Conservation (phyloP, 176 grass and related monocot species). For the Tillandsia fasciculata region DNA sequence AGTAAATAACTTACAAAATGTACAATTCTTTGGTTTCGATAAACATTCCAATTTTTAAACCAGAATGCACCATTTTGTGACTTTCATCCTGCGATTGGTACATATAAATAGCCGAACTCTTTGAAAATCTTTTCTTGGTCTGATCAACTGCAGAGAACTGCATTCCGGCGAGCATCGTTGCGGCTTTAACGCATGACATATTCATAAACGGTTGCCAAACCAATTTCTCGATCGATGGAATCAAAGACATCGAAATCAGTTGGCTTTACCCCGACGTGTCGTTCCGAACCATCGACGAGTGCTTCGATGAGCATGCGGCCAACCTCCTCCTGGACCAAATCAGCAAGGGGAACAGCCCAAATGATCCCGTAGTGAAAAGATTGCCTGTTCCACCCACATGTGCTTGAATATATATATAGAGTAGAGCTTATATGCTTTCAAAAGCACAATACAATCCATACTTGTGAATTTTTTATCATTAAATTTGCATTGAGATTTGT, state of each 20-base stretch:
- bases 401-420: slow-evolving; percentile 3
- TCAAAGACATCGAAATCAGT: slow-evolving; percentile 37
- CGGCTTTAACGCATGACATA: slow-evolving; percentile 74
- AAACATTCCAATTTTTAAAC: no score
- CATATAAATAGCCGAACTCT: no score
- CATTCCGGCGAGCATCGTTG: slow-evolving; percentile 62
- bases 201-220: slow-evolving; percentile 77
- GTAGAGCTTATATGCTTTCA: no score
- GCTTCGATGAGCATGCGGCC: slow-evolving; percentile 44
- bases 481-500: no score
- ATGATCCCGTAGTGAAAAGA: slow-evolving; percentile 1
- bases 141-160: slow-evolving; percentile 31
- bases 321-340: slow-evolving; percentile 15
- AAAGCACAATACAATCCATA: no score
- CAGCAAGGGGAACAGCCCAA: neutral
- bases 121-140: neutral
- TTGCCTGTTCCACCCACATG: slow-evolving; percentile 8
- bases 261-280: slow-evolving; percentile 45
- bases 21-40: no score
- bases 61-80: no score
- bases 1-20: no score
- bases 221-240: slow-evolving; percentile 30
- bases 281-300: slow-evolving; percentile 50
- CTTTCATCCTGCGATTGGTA: no score
- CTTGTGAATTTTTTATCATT: no score